phyloP scores from a whole-genome alignment of 2,329 filamentous ascomycete genomes.

The Venturia carpophila region DNA sequence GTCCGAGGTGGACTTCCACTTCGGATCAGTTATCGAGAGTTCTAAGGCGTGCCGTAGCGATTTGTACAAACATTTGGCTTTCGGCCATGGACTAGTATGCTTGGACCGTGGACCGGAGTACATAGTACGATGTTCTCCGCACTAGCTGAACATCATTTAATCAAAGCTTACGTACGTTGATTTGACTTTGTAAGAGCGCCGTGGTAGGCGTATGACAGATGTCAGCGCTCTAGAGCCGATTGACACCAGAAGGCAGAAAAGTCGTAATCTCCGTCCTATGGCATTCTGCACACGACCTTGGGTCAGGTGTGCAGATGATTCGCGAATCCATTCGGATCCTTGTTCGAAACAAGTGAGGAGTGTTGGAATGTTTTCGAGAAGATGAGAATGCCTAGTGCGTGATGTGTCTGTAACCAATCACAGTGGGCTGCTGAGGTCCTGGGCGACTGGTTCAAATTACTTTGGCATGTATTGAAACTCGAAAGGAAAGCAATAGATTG shows the following conservation, averaged over 20 bases:
- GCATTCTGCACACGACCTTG: not conserved
- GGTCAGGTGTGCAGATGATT: not conserved
- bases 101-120: not conserved
- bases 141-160: not conserved
- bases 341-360: too few species aligned
- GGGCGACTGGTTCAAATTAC: not conserved
- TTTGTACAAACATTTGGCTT: not conserved
- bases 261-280: not conserved
- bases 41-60: not conserved
- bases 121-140: not conserved
- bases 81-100: not conserved
- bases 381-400: too few species aligned
- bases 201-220: too few species aligned
- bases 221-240: not conserved
- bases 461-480: not conserved
- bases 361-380: too few species aligned
- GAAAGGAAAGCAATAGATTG: conserved; percentile 7
- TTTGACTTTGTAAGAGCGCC: too few species aligned
- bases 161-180: not conserved
- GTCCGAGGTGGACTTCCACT: not conserved
- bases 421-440: too few species aligned
- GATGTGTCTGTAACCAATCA: not conserved
- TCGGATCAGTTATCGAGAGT: not conserved
- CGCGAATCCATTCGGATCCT: too few species aligned
- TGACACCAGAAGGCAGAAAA: not conserved